A percentile compares a stretch with the other conserved stretches of the same genome.
Evolutionary conservation across 345 rosid genomes (phyloP).

Genomic region (Eutrema heterophyllum): DNA sequence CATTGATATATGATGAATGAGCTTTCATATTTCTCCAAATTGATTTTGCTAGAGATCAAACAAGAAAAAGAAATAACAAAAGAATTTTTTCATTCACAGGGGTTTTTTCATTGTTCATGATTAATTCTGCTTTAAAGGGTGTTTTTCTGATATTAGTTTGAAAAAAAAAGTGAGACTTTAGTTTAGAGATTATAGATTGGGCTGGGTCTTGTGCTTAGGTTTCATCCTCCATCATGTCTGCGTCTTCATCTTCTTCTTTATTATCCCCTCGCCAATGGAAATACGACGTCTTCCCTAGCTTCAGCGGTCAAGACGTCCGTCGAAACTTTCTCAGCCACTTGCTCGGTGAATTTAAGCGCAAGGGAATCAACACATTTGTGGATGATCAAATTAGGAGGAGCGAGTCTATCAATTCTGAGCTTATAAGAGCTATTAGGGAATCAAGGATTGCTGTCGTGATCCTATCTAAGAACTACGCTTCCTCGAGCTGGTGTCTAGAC

Average conservation of each 20-base stretch:
- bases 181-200: not conserved
- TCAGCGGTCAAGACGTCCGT: not conserved
- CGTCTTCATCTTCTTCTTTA: conserved; percentile 3
- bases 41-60: not conserved
- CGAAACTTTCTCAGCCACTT: conserved; percentile 10
- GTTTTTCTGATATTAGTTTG: not conserved
- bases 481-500: conserved; percentile 11
- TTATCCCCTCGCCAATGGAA: not conserved
- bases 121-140: not conserved
- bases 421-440: not conserved
- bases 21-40: not conserved
- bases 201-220: not conserved
- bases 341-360: not conserved
- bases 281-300: conserved; percentile 5
- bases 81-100: not conserved
- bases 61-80: not conserved
- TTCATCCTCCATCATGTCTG: not conserved
- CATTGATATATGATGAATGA: not conserved
- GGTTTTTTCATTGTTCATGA: not conserved
- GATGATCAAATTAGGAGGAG: conserved; percentile 1
- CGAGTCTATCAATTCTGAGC: not conserved
- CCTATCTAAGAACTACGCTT: conserved; percentile 8
- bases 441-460: conserved; percentile 4
- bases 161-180: not conserved
- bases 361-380: not conserved